Evolutionary conservation across 495 filamentous ascomycete species (phyloP).

Genomic region (Penicillium lagena): DNA sequence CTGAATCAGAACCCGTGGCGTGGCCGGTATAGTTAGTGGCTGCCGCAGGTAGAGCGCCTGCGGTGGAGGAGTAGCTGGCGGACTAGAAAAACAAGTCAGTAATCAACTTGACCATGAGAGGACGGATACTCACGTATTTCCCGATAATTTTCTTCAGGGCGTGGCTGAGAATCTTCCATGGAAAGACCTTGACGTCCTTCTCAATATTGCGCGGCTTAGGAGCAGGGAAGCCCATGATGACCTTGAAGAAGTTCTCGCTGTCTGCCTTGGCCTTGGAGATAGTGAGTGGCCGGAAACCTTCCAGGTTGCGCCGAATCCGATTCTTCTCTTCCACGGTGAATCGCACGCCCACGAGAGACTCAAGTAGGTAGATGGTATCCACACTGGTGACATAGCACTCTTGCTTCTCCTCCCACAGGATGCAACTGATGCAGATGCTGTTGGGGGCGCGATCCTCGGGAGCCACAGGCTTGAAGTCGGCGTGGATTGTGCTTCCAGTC

Average conservation of each 20-base stretch:
- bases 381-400: constrained; percentile 94
- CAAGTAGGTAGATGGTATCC: constrained; percentile 88
- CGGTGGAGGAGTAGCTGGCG: constrained; percentile 46
- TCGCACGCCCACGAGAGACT: constrained; percentile 72
- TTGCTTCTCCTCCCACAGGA: constrained; percentile 83
- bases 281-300: constrained; percentile 82
- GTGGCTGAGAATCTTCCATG: constrained; percentile 75
- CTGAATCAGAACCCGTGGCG: constrained; percentile 34
- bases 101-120: not conserved
- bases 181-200: constrained; percentile 97
- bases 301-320: constrained; percentile 88
- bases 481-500: constrained; percentile 63
- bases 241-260: constrained; percentile 93
- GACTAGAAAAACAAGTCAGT: constrained; percentile 28
- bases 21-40: constrained; percentile 33
- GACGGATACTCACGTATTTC: constrained; percentile 74
- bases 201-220: constrained; percentile 97
- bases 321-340: constrained; percentile 98
- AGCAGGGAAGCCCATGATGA: constrained; percentile 95
- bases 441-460: constrained; percentile 61
- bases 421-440: constrained; percentile 84
- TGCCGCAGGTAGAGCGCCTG: constrained; percentile 34
- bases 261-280: constrained; percentile 88
- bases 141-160: constrained; percentile 96
- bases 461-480: constrained; percentile 64